Conservation (phyloP, 176 grass and related monocot species). For the Cenchrus americanus region DNA sequence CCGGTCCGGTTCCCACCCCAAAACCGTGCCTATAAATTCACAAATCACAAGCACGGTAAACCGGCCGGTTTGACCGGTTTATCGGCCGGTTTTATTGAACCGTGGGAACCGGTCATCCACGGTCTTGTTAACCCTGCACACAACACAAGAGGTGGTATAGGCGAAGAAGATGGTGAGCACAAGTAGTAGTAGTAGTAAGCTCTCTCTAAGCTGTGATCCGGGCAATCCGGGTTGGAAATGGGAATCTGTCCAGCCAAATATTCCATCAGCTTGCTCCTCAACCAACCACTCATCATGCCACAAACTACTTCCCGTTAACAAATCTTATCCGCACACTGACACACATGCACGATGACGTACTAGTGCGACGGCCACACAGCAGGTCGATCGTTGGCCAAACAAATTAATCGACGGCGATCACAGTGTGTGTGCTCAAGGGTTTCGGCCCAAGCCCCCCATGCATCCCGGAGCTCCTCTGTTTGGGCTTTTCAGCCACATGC, state of each 20-base stretch:
- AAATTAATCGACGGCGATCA: no score
- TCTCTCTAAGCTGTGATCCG: conserved; percentile 40
- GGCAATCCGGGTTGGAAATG: conserved; percentile 43
- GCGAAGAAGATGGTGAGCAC: neutral
- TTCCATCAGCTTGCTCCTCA: neutral
- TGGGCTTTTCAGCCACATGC: neutral
- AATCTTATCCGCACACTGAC: neutral
- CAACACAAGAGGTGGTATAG: neutral
- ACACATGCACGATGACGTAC: neutral
- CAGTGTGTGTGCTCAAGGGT: neutral
- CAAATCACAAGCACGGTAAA: no score
- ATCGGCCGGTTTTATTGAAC: no score
- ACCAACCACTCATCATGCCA: neutral
- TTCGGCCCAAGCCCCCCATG: neutral
- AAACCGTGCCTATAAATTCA: no score
- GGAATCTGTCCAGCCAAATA: neutral
- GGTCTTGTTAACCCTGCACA: no score
- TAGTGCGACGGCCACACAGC: neutral
- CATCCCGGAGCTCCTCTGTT: neutral
- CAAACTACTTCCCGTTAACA: neutral
- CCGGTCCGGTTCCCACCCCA: no score
- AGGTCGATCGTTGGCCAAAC: neutral
- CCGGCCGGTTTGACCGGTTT: no score
- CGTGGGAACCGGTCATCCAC: no score
- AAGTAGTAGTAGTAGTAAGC: neutral